Base-by-base conservation (phyloP, 805 yeast genomes). In the Yamadazyma takamatsuzukensis region DNA sequence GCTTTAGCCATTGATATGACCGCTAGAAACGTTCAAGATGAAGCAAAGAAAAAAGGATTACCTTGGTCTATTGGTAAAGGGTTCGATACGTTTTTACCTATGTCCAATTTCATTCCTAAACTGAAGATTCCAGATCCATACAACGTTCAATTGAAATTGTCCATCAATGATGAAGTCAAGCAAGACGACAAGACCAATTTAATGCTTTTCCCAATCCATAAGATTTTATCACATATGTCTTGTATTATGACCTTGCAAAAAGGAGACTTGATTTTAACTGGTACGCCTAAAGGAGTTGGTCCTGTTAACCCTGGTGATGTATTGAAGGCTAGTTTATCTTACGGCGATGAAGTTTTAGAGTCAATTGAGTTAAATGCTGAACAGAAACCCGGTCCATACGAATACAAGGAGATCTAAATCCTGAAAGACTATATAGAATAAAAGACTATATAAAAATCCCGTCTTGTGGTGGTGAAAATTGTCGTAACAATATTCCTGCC, bases 281-380 rank as follows among this genome's bases (percentile, higher is more conserved):
- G 98, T 12, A 93, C 98, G 1, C 98, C 98, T 28, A 86, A 88
- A 57, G 98, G 98, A 12, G 98, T 93, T n/a, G 96, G 97, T 6
- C 64, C 72, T 16, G 62, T 89, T 21, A 57, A 56, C 5, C 84
- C 95, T 0, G 97, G 97, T 7, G 97, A 93, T 53, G 51, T 56
- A 16, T 65, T 93, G 17, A 68, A 69, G 28, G 95, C 94, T 5
- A 72, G 74, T 43, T 58, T 87, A 41, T 59, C 56, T 18, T 72
- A 70, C 19, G 73, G 73, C 21, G 90, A 79, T 8, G 51, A 74
- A 36, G 67, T 68, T 7, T 53, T 90, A 17, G 75, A 70, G 19
- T 76, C 70, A 22, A 61, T 83, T 33, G 68, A 70, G 12, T 58
- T 78, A 18, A 68, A 61, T 21, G 83, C 81, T 18, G 76, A 57